Base-by-base conservation (phyloP, 2,329 filamentous ascomycete species). In the Nemania sp. region DNA sequence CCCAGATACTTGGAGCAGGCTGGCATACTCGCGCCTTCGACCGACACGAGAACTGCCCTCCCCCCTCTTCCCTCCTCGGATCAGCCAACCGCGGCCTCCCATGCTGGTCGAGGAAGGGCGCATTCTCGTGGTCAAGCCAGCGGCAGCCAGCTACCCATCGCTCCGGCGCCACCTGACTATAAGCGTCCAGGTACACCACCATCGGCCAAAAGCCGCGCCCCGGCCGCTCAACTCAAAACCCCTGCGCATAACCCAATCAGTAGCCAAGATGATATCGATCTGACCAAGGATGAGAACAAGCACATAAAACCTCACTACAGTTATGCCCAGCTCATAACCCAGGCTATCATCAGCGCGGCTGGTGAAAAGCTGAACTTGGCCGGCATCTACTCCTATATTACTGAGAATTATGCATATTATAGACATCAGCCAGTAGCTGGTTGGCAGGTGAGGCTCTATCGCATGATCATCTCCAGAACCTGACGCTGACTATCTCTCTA, bases 221-320 rank as follows among this genome's bases (percentile, higher is more conserved):
- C 66, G 31, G 58, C 59, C 15, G 66, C 68, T 6, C 64, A 67
- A 42, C 64, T 70, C 42, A 74, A 72, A 60, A 76, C 75, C 3
- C 76, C 76, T 3, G 67, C 67, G 8, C 67, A 71, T 39, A 66
- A 68, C 37, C 65, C 71, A 42, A 64, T 69, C 19, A 72, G 74
- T 33, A 77, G 73, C 58, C 72, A 79, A 42, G 77, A 74, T 54
- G 80, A 84, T 57, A 83, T 92, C 48, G 89, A 94, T 71, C 82
- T 92, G 60, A 92, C 90, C 67, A 80, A 86, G 28, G 92, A 97
- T 61, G 83, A 86, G 24, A 90, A 92, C 61, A 89, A 89, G 69
- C 91, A 97, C 61, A 84, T 97, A 67, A 99, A 99, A 71, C 95
- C 94, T 1, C 90, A 92, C 40, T 96, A 90, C 71, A 97, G 93